These are phyloP conservation scores for Nothophytophthora sp. DNA, from an alignment of 352 stramenopile species.

Conservation along the genomic window DNA sequence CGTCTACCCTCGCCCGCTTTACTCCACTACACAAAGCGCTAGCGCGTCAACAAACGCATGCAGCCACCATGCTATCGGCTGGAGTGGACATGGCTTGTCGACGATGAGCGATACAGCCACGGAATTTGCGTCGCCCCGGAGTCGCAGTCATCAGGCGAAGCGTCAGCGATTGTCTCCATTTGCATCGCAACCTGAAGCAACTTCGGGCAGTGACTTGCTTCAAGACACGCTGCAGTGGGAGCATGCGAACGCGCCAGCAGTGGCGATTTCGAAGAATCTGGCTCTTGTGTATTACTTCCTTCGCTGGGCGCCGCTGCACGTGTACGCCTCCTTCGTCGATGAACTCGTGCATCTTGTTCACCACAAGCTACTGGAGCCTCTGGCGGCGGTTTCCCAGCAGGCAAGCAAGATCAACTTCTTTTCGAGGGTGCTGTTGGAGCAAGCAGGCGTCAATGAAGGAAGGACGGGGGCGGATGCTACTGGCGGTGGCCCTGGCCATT, in stretches of 20 bases:
- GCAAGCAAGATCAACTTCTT: slow-evolving; percentile 49
- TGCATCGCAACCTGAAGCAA: background rate
- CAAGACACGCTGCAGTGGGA: slow-evolving; percentile 19
- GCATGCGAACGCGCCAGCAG: slow-evolving; percentile 11
- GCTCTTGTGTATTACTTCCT: slow-evolving; percentile 48
- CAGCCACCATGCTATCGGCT: no score
- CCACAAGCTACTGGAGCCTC: slow-evolving; percentile 27
- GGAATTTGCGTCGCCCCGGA: no score
- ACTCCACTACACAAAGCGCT: no score
- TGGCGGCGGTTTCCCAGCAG: slow-evolving; percentile 9
- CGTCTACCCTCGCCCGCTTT: no score
- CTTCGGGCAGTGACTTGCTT: background rate
- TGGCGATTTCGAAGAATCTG: slow-evolving; percentile 56
- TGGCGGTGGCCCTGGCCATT: background rate
- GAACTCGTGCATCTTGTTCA: slow-evolving; percentile 46
- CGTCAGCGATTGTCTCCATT: no score
- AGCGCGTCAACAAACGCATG: no score
- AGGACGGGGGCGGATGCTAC: background rate
- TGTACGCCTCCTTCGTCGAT: slow-evolving; percentile 49
- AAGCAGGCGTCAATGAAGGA: slow-evolving; percentile 11
- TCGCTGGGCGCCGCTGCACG: slow-evolving; percentile 43
- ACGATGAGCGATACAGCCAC: no score
- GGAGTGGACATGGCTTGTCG: no score
- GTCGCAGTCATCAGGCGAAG: background rate
- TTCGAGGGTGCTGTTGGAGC: slow-evolving; percentile 41